Percentiles rank a stretch among this genome's conserved stretches.
Conservation (phyloP, 2,329 filamentous ascomycete species). For the Fusarium compactum region DNA sequence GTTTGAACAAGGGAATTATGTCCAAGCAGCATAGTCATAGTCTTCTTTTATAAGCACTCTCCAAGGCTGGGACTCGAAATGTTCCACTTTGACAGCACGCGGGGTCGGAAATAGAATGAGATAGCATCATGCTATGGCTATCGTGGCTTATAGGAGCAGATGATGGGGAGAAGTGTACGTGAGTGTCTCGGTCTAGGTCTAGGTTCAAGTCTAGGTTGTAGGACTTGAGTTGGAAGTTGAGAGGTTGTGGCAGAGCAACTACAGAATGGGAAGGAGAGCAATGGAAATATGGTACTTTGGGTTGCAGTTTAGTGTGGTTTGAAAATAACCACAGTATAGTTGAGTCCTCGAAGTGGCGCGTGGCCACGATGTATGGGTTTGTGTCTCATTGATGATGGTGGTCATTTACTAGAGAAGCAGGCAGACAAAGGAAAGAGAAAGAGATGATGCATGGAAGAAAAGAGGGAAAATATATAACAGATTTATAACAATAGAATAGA, state of each 20-base stretch:
- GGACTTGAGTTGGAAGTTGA: slow-evolving; percentile 14
- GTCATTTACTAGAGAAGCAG: slow-evolving; percentile 28
- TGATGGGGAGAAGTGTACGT: slow-evolving; percentile 39
- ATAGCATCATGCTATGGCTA: background rate
- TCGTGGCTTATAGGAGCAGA: slow-evolving; percentile 35
- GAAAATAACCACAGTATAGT: background rate
- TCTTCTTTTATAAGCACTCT: slow-evolving; percentile 23
- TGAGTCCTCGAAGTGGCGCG: slow-evolving; percentile 21
- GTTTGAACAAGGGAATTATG: slow-evolving; percentile 25
- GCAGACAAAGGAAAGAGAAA: slow-evolving; percentile 17
- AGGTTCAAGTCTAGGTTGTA: slow-evolving; percentile 11
- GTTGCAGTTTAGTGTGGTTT: slow-evolving; percentile 8
- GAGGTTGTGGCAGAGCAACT: slow-evolving; percentile 27
- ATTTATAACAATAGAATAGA: background rate
- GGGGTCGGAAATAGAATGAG: slow-evolving; percentile 6
- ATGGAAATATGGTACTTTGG: slow-evolving; percentile 7
- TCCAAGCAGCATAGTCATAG: background rate
- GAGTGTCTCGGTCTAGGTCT: slow-evolving; percentile 9
- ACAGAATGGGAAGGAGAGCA: background rate
- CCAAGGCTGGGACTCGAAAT: slow-evolving; percentile 5
- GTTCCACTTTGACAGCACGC: slow-evolving; percentile 31
- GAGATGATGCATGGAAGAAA: background rate
- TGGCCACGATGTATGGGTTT: slow-evolving; percentile 24
- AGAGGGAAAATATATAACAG: background rate
- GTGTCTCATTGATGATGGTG: slow-evolving; percentile 37